Evolutionary conservation across 371 early-diverging fungal species (phyloP), one percentile per base, ranked within the genome.

Genomic region (Batkoa obscura): DNA sequence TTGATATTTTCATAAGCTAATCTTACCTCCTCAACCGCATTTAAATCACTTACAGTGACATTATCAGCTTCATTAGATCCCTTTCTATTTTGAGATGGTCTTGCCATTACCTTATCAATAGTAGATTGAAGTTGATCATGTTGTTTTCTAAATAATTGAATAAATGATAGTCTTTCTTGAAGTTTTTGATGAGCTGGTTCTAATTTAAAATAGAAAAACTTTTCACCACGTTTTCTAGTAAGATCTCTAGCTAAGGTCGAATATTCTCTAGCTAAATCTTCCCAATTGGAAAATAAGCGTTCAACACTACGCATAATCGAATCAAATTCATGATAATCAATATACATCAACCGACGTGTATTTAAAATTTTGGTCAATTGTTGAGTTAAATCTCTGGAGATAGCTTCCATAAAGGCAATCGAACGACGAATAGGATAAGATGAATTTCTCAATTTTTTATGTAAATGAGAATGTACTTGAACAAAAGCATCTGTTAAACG

Each of bases 81-180:
- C 35, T 66, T 65, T 38, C 71, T 69, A 3, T 72, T 73, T 0
- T 70, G 65, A 31, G 67, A 69, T 52, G 82, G 78, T 48, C 76
- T 74, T 17, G 79, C 72, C 84, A 92, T 91, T 34, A 98, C 96
- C 66, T 83, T 83, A 33, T 84, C 74, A 55, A 98, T 93, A 5
- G 96, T 96, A 63, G 83, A 80, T 62, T 88, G 81, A 33, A 98
- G 81, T 68, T 94, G 93, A 63, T 94, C 94, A 62, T 98, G 98
- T 67, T 90, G 90, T 66, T 83, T 80, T 62, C 99, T 77, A 70
- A 98, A 97, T 58, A 76, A 74, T 37, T 85, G 75, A 10, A 97
- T 80, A 68, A 92, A 95, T 12, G 67, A 66, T 43, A 96, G 68
- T 46, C 98, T 81, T 66, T 98, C 96, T 71, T 94, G 92, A 37